Percentiles rank a stretch among this genome's conserved stretches.
Conservation (phyloP, 1,139 yeast genomes). For the Protomyces macrosporus region DNA sequence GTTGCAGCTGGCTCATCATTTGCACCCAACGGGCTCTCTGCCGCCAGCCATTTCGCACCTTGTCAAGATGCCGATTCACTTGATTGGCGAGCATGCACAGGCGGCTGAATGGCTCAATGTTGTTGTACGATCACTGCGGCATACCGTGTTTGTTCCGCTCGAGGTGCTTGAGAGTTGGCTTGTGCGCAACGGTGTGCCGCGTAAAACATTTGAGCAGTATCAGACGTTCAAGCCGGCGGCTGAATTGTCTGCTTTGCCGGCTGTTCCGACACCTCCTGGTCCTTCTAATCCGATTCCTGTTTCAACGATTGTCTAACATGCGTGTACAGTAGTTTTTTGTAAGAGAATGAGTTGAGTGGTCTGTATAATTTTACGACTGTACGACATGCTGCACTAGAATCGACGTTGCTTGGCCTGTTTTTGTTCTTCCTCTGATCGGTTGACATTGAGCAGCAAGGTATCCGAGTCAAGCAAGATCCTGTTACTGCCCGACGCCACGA, state of each 20-base stretch:
- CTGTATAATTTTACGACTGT: no score
- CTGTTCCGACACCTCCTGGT: no score
- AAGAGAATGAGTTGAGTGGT: no score
- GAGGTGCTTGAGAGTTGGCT: neutral
- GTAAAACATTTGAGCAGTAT: no score
- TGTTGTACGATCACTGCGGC: neutral
- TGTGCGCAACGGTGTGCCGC: neutral
- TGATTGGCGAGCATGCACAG: neutral
- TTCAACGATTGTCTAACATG: no score
- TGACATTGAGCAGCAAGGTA: constrained; percentile 80
- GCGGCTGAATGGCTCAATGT: neutral
- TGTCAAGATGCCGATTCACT: neutral
- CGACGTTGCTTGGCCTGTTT: constrained; percentile 6
- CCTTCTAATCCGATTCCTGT: no score
- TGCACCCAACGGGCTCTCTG: neutral
- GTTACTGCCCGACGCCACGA: constrained; percentile 83
- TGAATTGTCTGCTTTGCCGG: no score
- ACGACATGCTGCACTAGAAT: no score
- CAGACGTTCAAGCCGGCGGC: no score
- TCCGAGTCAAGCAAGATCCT: constrained; percentile 86
- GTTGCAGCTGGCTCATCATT: neutral
- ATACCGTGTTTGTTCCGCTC: neutral
- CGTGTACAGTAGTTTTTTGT: no score
- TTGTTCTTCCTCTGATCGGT: constrained; percentile 2
- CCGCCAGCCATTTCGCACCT: neutral